Percentiles rank a stretch among this genome's conserved stretches.
Evolutionary conservation across 768 basidiomycete genomes (phyloP).

Genomic region (Phlebiopsis gigantea): DNA sequence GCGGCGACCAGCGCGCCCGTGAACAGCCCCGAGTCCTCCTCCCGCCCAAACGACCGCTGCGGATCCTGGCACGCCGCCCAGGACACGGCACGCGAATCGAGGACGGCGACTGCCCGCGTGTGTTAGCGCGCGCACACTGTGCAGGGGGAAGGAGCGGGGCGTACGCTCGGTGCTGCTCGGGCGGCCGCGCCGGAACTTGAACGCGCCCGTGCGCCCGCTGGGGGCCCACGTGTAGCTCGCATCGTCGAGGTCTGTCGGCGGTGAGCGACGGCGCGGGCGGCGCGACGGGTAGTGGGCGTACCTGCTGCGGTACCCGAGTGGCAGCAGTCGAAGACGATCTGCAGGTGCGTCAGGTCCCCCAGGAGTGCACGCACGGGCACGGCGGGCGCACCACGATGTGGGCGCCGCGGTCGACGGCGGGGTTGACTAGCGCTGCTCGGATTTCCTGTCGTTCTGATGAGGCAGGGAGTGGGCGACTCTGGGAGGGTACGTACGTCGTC

Average conservation of each 20-base stretch:
- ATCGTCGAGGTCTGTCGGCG: too few species aligned
- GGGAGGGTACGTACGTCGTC: background rate
- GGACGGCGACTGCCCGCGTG: too few species aligned
- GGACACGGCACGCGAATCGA: too few species aligned
- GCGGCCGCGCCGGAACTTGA: too few species aligned
- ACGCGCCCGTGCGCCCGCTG: too few species aligned
- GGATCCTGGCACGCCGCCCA: background rate
- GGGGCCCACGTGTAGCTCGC: too few species aligned
- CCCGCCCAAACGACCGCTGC: background rate
- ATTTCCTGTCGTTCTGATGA: conserved; percentile 18
- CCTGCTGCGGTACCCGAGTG: conserved; percentile 19
- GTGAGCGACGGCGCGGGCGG: background rate
- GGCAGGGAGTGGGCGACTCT: background rate
- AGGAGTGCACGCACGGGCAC: background rate
- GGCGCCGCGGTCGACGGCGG: conserved; percentile 13
- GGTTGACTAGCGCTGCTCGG: conserved; percentile 16
- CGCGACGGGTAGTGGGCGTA: background rate
- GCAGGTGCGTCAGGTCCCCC: background rate
- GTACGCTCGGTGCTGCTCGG: too few species aligned
- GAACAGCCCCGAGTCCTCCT: too few species aligned
- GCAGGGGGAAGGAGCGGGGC: too few species aligned
- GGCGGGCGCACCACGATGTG: conserved; percentile 10
- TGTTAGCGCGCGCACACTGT: too few species aligned
- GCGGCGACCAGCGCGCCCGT: too few species aligned
- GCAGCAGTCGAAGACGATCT: conserved; percentile 26